Conservation (phyloP, 768 basidiomycete genomes). For the Lentinula boryana region DNA sequence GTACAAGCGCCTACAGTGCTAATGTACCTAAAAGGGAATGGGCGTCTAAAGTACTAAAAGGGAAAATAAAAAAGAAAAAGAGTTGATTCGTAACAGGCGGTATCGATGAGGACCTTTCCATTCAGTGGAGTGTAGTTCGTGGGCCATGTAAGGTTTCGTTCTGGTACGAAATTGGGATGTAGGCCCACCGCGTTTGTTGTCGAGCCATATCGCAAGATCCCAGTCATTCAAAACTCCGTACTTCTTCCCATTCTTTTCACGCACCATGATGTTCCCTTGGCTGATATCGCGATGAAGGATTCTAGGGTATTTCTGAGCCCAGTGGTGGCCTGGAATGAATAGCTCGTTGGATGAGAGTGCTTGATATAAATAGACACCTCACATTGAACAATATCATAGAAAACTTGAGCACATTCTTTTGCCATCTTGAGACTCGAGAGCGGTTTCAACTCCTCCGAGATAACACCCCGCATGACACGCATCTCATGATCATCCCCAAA, state of each 20-base stretch:
- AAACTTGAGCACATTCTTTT: background rate
- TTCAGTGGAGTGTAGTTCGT: background rate
- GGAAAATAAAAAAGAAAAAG: too few relatives aligned
- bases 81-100: too few relatives aligned
- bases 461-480: background rate
- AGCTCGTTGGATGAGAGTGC: background rate
- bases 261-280: background rate
- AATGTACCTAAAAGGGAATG: too few relatives aligned
- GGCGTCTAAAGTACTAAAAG: too few relatives aligned
- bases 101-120: background rate
- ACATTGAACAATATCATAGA: background rate
- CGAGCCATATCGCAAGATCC: constrained; percentile 17
- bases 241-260: background rate
- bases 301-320: background rate
- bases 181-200: background rate
- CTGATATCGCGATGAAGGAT: constrained; percentile 4
- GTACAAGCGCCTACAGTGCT: too few relatives aligned
- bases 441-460: background rate
- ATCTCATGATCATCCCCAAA: background rate
- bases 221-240: background rate
- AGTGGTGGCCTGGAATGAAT: background rate
- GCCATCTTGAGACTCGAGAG: background rate
- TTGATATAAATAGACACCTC: background rate
- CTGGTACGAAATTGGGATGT: background rate
- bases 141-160: background rate